phyloP scores from a whole-genome alignment of 345 rosid species.

The Diplotaxis tenuifolia region DNA sequence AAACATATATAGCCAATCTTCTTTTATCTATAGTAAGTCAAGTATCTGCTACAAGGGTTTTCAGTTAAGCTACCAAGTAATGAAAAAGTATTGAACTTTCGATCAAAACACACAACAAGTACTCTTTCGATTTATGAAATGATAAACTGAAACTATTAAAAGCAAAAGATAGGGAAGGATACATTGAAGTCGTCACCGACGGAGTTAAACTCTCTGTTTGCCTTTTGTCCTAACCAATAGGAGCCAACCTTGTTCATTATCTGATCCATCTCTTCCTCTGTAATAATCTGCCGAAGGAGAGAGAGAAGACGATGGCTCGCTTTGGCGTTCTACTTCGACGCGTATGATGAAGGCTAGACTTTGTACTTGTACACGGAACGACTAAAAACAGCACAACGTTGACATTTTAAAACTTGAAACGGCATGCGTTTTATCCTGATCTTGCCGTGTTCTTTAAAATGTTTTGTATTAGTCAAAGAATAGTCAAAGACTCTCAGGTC shows the following conservation, averaged over 20 bases:
- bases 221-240: conserved; percentile 52
- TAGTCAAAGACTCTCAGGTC: not conserved
- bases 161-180: not conserved
- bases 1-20: not conserved
- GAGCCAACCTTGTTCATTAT: conserved; percentile 86
- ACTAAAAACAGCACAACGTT: conserved; percentile 13
- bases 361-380: not conserved
- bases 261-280: conserved; percentile 71
- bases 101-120: not conserved
- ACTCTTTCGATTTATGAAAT: not conserved
- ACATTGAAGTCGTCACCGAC: conserved; percentile 85
- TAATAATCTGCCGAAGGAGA: not conserved
- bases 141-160: not conserved
- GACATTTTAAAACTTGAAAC: not conserved
- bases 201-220: conserved; percentile 78
- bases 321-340: conserved; percentile 6
- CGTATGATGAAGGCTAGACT: not conserved
- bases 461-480: not conserved
- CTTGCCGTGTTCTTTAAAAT: conserved; percentile 6
- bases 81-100: not conserved
- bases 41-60: conserved; percentile 2
- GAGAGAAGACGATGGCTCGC: conserved; percentile 10
- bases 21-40: conserved; percentile 3
- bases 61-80: conserved; percentile 12
- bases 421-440: not conserved